Conservation (phyloP, 2,329 filamentous ascomycete species). For the Colletotrichum truncatum region DNA sequence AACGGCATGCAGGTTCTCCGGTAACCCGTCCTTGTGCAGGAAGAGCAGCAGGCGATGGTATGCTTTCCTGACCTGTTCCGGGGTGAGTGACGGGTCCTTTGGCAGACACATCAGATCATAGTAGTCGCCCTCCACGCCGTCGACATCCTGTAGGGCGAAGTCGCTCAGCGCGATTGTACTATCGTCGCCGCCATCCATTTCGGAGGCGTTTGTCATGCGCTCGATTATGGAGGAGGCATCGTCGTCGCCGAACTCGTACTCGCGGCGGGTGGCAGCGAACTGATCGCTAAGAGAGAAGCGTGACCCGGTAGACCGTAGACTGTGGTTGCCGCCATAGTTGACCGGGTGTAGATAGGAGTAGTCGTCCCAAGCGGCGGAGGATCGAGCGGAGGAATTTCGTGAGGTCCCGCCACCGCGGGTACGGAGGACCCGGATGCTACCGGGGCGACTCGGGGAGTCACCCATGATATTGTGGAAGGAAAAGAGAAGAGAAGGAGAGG, state of each 20-base stretch:
- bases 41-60: slow-evolving; percentile 55
- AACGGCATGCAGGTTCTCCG: slow-evolving; percentile 46
- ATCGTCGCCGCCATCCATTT: slow-evolving; percentile 34
- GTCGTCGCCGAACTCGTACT: slow-evolving; percentile 58
- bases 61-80: slow-evolving; percentile 50
- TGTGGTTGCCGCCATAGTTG: slow-evolving; percentile 30
- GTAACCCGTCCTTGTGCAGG: slow-evolving; percentile 54
- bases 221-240: slow-evolving; percentile 55
- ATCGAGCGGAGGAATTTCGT: slow-evolving; percentile 37
- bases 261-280: slow-evolving; percentile 55
- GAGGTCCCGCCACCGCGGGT: slow-evolving; percentile 29
- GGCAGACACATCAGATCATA: slow-evolving; percentile 57
- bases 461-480: slow-evolving; percentile 32
- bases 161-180: slow-evolving; percentile 26
- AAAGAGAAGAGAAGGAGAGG: too few relatives aligned
- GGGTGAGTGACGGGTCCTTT: slow-evolving; percentile 39
- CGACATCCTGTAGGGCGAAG: slow-evolving; percentile 10
- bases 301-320: slow-evolving; percentile 47
- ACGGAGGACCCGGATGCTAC: slow-evolving; percentile 41
- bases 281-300: slow-evolving; percentile 58
- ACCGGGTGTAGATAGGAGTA: slow-evolving; percentile 26
- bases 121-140: slow-evolving; percentile 41
- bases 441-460: slow-evolving; percentile 35
- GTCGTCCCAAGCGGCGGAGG: slow-evolving; percentile 33
- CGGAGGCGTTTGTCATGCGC: slow-evolving; percentile 38